Evolutionary conservation across 371 early-diverging fungal genomes (phyloP), one percentile per base, ranked within the genome.

Genomic region (Mucor irregularis): DNA sequence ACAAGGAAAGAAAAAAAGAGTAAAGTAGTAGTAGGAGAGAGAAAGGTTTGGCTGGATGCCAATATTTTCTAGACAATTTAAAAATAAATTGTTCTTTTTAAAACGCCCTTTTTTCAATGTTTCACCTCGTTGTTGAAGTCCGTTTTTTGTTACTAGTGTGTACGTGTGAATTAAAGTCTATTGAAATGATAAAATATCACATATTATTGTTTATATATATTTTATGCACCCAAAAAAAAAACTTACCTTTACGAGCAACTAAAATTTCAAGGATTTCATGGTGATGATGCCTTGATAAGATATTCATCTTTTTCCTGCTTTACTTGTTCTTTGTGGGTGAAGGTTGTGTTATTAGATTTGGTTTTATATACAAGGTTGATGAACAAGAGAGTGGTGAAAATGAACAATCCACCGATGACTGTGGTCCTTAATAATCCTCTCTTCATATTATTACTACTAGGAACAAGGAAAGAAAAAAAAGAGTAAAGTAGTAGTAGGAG

Each of bases 171-270:
- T n/a, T n/a, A n/a, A n/a, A n/a, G n/a, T n/a, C n/a, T n/a, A n/a
- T n/a, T n/a, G n/a, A n/a, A n/a, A n/a, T 19, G 42, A 7, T 21
- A 22, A 43, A 25, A 11, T 22, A 33, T 21, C 11, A 9, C 44
- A 19, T 4, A 28, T 33, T 29, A 6, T 33, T 13, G 17, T 40
- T 6, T 19, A 25, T 2, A 31, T 19, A n/a, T 46, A 3, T 44
- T 30, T 33, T 17, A 29, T 33, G 40, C 17, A 9, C 17, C 7
- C n/a, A n/a, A n/a, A n/a, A n/a, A n/a, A n/a, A n/a, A n/a, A n/a
- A 1, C 21, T 56, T 69, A 69, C 70, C 56, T 64, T 63, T 47
- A 42, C 56, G 39, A 29, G 61, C 68, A 31, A 68, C 49, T 10
- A 68, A 34, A 10, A 71, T 53, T 22, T 71, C 68, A 14, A 71